These are phyloP conservation scores for Starmerella powellii DNA, from an alignment of 805 yeast genomes.

Conservation along the genomic window DNA sequence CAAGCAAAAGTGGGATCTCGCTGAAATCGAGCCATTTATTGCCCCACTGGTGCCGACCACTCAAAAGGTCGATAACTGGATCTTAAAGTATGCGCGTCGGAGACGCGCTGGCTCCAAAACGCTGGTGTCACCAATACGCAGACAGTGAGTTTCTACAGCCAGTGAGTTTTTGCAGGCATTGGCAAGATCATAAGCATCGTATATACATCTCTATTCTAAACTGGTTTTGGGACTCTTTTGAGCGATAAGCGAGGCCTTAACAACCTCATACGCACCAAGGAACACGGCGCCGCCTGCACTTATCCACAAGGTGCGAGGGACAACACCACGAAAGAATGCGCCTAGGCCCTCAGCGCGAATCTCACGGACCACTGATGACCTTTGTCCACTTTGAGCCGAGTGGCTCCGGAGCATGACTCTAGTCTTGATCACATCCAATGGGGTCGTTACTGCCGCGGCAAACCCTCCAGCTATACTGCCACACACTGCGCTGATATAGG, in stretches of 20 bases:
- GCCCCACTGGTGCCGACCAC: constrained; percentile 45
- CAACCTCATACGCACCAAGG: constrained; percentile 74
- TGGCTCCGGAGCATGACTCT: constrained; percentile 62
- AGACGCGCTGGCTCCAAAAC: constrained; percentile 35
- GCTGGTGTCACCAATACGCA: constrained; percentile 26
- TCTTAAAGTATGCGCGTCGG: constrained; percentile 44
- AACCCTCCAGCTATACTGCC: constrained; percentile 93
- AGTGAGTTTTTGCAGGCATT: not conserved
- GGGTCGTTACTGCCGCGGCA: constrained; percentile 91
- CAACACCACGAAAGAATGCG: constrained; percentile 73
- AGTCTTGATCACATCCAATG: constrained; percentile 87
- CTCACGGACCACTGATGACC: constrained; percentile 37
- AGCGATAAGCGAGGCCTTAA: not conserved
- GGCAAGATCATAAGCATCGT: not conserved
- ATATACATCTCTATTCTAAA: not conserved
- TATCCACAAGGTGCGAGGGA: constrained; percentile 95
- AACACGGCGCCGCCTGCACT: constrained; percentile 97
- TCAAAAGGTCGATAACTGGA: constrained; percentile 36
- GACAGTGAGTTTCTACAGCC: not conserved
- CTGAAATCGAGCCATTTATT: constrained; percentile 52
- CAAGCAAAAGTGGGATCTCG: constrained; percentile 50
- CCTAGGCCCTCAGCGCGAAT: constrained; percentile 52
- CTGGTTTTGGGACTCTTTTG: not conserved
- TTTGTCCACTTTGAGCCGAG: constrained; percentile 25
- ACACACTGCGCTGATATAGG: constrained; percentile 70